Evolutionary conservation across 495 filamentous ascomycete genomes (phyloP).

Genomic region (Chaetomium cochliodes): DNA sequence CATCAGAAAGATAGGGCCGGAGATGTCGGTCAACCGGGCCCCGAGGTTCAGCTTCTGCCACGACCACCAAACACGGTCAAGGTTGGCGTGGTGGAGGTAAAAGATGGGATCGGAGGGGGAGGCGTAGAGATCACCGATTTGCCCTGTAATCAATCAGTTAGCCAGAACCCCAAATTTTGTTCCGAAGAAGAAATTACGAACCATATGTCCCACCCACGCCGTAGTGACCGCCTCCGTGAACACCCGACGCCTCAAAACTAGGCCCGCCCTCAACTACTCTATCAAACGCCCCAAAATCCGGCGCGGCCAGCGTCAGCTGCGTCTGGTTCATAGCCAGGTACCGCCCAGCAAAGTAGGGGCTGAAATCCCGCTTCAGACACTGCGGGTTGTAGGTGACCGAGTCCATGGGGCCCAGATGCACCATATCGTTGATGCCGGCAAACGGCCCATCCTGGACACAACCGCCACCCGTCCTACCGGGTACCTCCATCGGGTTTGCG

Average conservation of each 20-base stretch:
- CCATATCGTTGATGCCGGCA: constrained; percentile 24
- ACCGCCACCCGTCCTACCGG: constrained; percentile 35
- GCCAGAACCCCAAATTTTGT: constrained; percentile 25
- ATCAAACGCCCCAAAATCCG: constrained; percentile 28
- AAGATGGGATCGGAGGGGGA: constrained; percentile 11
- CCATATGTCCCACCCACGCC: constrained; percentile 25
- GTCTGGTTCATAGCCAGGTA: constrained; percentile 25
- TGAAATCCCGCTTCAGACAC: constrained; percentile 40
- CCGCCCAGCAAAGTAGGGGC: constrained; percentile 31
- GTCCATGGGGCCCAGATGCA: constrained; percentile 26
- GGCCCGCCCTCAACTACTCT: constrained; percentile 25
- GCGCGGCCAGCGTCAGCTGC: constrained; percentile 22
- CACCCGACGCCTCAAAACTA: constrained; percentile 25
- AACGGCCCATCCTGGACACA: constrained; percentile 39
- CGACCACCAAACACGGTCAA: constrained; percentile 44
- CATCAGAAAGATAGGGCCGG: constrained; percentile 31
- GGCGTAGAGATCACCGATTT: constrained; percentile 29
- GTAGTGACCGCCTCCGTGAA: constrained; percentile 29
- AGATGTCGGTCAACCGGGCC: constrained; percentile 40
- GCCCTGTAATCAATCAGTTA: constrained; percentile 30
- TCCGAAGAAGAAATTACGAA: neutral
- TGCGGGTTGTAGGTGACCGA: constrained; percentile 38
- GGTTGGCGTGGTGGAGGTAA: constrained; percentile 42
- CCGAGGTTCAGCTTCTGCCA: constrained; percentile 41
- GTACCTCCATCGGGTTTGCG: constrained; percentile 22